These are phyloP conservation scores for Xanthoconium purpureum DNA, from an alignment of 768 basidiomycete genomes.

Conservation along the genomic window DNA sequence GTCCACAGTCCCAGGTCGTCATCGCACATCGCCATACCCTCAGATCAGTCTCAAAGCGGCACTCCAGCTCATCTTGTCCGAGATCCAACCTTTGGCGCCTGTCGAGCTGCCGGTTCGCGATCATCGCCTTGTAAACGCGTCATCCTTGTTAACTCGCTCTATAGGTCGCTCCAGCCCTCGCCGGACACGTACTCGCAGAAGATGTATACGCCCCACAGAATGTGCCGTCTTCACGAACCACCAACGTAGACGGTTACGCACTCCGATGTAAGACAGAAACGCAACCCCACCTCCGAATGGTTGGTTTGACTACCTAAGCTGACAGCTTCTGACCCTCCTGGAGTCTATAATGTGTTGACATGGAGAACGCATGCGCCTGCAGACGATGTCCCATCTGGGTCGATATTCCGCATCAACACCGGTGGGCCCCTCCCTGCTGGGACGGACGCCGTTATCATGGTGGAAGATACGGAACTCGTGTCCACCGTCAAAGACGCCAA, in stretches of 20 bases:
- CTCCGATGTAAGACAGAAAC: conserved; percentile 50
- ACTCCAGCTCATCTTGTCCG: conserved; percentile 49
- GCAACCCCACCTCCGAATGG: not conserved
- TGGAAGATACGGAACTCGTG: conserved; percentile 84
- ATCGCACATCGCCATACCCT: conserved; percentile 75
- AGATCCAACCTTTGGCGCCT: conserved; percentile 42
- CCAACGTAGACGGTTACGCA: conserved; percentile 90
- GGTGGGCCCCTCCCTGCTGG: conserved; percentile 77
- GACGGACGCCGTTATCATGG: conserved; percentile 83
- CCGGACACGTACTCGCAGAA: conserved; percentile 72
- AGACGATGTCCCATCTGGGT: conserved; percentile 41
- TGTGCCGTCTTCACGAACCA: conserved; percentile 63
- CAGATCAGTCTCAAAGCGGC: conserved; percentile 67
- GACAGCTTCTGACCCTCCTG: conserved; percentile 61
- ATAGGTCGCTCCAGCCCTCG: conserved; percentile 59
- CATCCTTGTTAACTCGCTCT: not conserved
- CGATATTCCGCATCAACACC: conserved; percentile 72
- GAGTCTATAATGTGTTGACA: conserved; percentile 65
- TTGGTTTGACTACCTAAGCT: not conserved
- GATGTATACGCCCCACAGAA: conserved; percentile 64
- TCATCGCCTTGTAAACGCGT: not conserved
- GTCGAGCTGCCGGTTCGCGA: conserved; percentile 43
- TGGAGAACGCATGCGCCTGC: conserved; percentile 39
- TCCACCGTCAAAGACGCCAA: conserved; percentile 42
- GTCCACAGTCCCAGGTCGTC: conserved; percentile 59